Conservation (phyloP, 2,329 filamentous ascomycete genomes). For the Anthostomella pinea region DNA sequence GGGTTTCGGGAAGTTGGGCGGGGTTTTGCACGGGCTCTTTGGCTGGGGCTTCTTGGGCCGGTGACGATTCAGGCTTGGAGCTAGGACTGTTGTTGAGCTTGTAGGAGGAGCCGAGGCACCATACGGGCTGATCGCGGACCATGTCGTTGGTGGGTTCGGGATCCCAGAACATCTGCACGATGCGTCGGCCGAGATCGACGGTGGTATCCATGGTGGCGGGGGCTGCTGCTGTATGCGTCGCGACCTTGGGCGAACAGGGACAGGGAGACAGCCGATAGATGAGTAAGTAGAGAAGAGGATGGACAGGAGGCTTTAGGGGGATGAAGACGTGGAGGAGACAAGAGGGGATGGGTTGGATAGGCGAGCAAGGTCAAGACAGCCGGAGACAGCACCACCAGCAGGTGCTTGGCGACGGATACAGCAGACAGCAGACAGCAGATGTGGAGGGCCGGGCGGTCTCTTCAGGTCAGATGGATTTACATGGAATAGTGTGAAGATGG, state of each 20-base stretch:
- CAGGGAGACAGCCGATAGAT: neutral
- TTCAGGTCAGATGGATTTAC: constrained; percentile 1
- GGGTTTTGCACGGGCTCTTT: constrained; percentile 13
- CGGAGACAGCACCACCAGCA: neutral
- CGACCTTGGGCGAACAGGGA: neutral
- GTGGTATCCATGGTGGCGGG: constrained; percentile 37
- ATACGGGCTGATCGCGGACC: constrained; percentile 65
- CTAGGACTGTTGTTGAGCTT: constrained; percentile 36
- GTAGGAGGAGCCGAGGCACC: constrained; percentile 69
- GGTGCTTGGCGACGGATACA: no score
- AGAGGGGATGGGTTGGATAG: no score
- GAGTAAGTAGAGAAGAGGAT: neutral
- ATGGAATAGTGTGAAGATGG: constrained; percentile 8
- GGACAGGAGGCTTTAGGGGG: no score
- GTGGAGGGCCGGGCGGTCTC: no score
- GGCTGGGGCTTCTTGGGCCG: constrained; percentile 13
- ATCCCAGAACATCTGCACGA: constrained; percentile 91
- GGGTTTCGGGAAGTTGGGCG: constrained; percentile 40
- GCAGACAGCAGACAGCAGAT: no score
- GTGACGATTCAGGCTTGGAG: constrained; percentile 15
- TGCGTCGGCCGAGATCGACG: constrained; percentile 73
- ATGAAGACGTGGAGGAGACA: no score
- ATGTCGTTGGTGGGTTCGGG: constrained; percentile 81
- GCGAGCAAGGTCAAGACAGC: no score
- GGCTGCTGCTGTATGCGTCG: neutral